A percentile compares a stretch with the other conserved stretches of the same genome.
Conservation (phyloP, 2,329 filamentous ascomycete species). For the Aureobasidium subglaciale region DNA sequence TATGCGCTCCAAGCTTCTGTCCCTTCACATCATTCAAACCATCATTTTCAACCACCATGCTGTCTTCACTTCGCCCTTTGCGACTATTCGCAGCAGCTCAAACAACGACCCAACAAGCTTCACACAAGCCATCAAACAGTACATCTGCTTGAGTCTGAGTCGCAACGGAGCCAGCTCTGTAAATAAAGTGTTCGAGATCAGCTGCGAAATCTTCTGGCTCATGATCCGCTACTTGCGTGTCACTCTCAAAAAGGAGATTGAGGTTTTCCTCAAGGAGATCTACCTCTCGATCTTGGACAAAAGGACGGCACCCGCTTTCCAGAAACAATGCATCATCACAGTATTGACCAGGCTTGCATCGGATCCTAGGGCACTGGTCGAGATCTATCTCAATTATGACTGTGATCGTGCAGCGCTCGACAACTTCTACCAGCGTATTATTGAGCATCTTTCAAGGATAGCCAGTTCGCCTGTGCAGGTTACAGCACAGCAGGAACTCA, state of each 20-base stretch:
- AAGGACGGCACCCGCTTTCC: conserved; percentile 74
- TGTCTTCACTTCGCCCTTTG: conserved; percentile 85
- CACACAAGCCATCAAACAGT: conserved; percentile 91
- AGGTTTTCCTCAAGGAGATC: conserved; percentile 96
- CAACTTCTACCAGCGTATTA: conserved; percentile 91
- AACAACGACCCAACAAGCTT: conserved; percentile 84
- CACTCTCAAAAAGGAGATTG: conserved; percentile 96
- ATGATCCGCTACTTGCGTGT: conserved; percentile 92
- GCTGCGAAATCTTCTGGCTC: conserved; percentile 95
- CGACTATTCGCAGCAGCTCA: conserved; percentile 86
- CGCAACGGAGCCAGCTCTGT: conserved; percentile 93
- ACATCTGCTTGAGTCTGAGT: conserved; percentile 89
- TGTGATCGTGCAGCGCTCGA: conserved; percentile 87
- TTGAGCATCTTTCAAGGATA: conserved; percentile 87
- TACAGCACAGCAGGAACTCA: conserved; percentile 70
- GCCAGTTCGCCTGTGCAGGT: conserved; percentile 72
- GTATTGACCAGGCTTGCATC: conserved; percentile 76
- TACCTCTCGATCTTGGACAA: conserved; percentile 89
- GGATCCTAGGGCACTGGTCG: conserved; percentile 82
- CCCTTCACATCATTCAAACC: conserved; percentile 89
- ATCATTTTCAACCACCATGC: conserved; percentile 88
- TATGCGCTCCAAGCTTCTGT: conserved; percentile 95
- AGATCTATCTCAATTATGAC: conserved; percentile 96
- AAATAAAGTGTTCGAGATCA: conserved; percentile 86
- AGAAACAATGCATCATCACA: conserved; percentile 86